Evolutionary conservation across 306 rosid genomes (phyloP), one percentile per base, ranked within the genome.

Genomic region (Abrus precatorius): DNA sequence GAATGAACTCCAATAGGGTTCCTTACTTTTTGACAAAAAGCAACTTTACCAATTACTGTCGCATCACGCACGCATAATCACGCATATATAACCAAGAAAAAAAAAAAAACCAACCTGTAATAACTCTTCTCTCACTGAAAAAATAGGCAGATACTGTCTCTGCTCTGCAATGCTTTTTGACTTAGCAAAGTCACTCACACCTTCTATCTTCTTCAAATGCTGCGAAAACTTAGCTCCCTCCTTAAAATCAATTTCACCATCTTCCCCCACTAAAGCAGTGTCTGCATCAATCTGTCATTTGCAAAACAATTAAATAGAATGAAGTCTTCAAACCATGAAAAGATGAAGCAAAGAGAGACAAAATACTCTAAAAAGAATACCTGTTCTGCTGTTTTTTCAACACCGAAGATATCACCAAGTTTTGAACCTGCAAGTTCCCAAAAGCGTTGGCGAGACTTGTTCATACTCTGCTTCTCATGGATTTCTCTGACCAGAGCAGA

Each of bases 381-480:
- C 97, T 95, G 99, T 78, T 95, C 99, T 4, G 95, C 99, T 5
- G 97, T 80, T 85, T 95, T 95, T 69, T 93, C 98, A 79, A 95
- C 97, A 44, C 98, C 98, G 27, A 95, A 95, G 47, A 95, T 95
- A 80, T 95, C 93, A 75, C 99, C 99, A 78, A 95, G 97, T 86
- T 90, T 95, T 53, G 99, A 95, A 81, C 99, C 99, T 32, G 99
- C 99, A 76, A 95, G 98, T 90, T 95, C 99, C 99, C 99, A 95
- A 86, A 95, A 95, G 59, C 98, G 98, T 81, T 95, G 99, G 54
- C 98, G 99, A 80, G 99, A 95, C 69, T 95, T 95, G 76, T 91
- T 93, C 80, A 11, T 38, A 82, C 97, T 95, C 88, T 95, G 97
- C 69, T 95, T 95, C 85, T 95, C 99, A 53, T 90, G 98, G 68